Evolutionary conservation across 768 basidiomycete species (phyloP).

Genomic region (Dioszegia crocea): DNA sequence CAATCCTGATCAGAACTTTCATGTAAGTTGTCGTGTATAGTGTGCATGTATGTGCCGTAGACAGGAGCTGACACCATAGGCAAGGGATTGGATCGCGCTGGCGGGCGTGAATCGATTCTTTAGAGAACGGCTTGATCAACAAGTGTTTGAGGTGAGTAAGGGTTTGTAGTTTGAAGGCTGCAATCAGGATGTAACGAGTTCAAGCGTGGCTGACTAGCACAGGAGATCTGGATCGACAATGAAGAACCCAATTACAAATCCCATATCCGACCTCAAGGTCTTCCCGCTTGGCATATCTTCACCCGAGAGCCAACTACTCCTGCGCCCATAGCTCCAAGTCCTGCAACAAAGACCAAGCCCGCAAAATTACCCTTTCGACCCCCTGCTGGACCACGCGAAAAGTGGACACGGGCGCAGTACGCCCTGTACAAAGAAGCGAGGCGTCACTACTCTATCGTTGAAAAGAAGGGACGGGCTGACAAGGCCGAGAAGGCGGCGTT

Average conservation of each 20-base stretch:
- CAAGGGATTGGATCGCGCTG: slow-evolving; percentile 26
- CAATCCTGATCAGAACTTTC: background rate
- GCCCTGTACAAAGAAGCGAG: slow-evolving; percentile 25
- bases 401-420: slow-evolving; percentile 23
- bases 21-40: background rate
- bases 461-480: background rate
- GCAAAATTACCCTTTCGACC: background rate
- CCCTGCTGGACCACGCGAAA: slow-evolving; percentile 11
- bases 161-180: background rate
- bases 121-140: slow-evolving; percentile 16
- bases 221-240: background rate
- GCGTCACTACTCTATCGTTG: background rate
- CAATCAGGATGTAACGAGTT: too few species aligned
- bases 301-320: background rate
- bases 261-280: background rate
- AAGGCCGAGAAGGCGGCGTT: background rate
- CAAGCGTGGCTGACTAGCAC: background rate
- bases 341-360: background rate
- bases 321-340: background rate
- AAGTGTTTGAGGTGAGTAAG: slow-evolving; percentile 23
- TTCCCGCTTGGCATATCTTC: background rate
- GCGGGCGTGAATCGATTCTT: slow-evolving; percentile 24
- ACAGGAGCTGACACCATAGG: slow-evolving; percentile 9
- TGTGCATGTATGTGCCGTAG: too few species aligned
- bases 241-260: background rate